Conservation (phyloP, 345 rosid species). For the Euphorbia lathyris region DNA sequence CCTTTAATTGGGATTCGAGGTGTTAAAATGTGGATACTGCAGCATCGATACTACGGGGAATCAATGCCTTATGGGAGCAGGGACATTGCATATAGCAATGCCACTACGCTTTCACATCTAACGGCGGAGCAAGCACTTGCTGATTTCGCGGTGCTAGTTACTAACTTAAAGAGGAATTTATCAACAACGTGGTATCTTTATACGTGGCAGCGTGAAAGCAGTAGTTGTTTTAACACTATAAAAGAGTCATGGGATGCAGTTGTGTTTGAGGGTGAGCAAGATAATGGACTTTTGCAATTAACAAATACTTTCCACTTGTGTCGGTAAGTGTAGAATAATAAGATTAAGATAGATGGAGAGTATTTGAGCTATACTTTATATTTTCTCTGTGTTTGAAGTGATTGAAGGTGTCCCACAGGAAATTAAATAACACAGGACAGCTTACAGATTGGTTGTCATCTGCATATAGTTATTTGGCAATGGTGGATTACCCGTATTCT, state of each 20-base stretch:
- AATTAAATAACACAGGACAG: constrained; percentile 52
- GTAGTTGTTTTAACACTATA: constrained; percentile 72
- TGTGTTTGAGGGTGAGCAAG: constrained; percentile 49
- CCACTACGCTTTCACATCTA: constrained; percentile 57
- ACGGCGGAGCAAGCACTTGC: constrained; percentile 95
- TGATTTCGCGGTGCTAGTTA: constrained; percentile 70
- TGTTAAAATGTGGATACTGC: constrained; percentile 16
- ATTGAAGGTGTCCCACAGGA: constrained; percentile 41
- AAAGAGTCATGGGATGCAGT: constrained; percentile 74
- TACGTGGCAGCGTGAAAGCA: constrained; percentile 66
- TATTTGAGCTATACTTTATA: background rate
- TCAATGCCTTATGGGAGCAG: constrained; percentile 66
- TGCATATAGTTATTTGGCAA: constrained; percentile 87
- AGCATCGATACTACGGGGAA: constrained; percentile 87
- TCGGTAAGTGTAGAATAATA: constrained; percentile 41
- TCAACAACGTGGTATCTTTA: constrained; percentile 40
- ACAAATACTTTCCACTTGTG: constrained; percentile 65
- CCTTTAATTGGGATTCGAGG: background rate
- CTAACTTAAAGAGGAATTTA: constrained; percentile 68
- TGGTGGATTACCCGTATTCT: constrained; percentile 91
- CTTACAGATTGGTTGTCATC: constrained; percentile 76
- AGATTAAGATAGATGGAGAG: background rate
- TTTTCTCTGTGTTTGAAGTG: constrained; percentile 4
- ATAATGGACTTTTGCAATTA: constrained; percentile 68
- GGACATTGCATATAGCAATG: constrained; percentile 68